Percentiles rank a stretch among this genome's conserved stretches.
These are phyloP conservation scores for Picocystis sp. DNA, from an alignment of 163 green algal species.

Conservation along the genomic window DNA sequence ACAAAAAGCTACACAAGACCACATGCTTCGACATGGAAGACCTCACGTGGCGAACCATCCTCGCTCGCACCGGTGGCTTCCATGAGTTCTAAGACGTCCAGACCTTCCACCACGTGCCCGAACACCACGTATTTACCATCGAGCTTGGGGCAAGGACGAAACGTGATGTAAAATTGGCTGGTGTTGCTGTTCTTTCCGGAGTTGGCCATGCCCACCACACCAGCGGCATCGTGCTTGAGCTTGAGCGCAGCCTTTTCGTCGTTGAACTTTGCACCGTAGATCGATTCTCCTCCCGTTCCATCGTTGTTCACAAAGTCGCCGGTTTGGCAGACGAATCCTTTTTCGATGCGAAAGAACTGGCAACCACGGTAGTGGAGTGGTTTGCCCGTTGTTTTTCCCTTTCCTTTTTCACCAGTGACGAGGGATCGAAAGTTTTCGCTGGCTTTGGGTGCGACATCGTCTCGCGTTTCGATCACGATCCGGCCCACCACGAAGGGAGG, in stretches of 20 bases:
- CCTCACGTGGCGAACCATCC: too few species aligned
- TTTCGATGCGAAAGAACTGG: slow-evolving; percentile 60
- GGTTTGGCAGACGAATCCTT: slow-evolving; percentile 54
- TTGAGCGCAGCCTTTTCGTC: slow-evolving; percentile 60
- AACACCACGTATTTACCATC: slow-evolving; percentile 32
- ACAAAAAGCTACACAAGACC: too few species aligned
- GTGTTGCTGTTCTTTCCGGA: slow-evolving; percentile 64
- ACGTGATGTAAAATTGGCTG: slow-evolving; percentile 64
- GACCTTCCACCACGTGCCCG: slow-evolving; percentile 22
- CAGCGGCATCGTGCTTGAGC: slow-evolving; percentile 38
- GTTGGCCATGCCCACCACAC: slow-evolving; percentile 49
- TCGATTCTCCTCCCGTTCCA: slow-evolving; percentile 8
- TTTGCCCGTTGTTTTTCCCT: slow-evolving; percentile 53
- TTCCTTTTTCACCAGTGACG: slow-evolving; percentile 36
- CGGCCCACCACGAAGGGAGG: slow-evolving; percentile 18
- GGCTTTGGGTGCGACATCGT: slow-evolving; percentile 32
- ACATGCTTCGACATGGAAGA: too few species aligned
- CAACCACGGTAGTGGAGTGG: slow-evolving; percentile 61
- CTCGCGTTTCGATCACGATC: slow-evolving; percentile 49
- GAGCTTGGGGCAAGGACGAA: slow-evolving; percentile 15
- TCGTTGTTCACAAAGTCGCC: slow-evolving; percentile 42
- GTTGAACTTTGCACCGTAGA: slow-evolving; percentile 46
- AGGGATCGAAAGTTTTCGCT: slow-evolving; percentile 44
- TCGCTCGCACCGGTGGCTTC: not conserved
- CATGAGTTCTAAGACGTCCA: slow-evolving; percentile 13